phyloP scores from a whole-genome alignment of 352 stramenopile genomes.

The Pythium phragmiticola region DNA sequence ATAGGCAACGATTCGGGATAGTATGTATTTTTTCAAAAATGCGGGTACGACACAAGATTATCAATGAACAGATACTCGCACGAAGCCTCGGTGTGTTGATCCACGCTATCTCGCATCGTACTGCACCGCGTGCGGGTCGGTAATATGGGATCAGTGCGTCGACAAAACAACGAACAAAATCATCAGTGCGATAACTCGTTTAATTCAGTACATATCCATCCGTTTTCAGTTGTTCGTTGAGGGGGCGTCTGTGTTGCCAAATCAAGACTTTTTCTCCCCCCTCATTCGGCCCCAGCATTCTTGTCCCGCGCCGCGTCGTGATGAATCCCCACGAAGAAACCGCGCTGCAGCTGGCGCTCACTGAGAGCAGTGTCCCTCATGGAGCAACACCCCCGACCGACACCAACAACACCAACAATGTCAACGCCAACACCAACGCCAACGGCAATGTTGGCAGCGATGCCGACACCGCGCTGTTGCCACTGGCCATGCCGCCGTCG shows the following conservation, averaged over 20 bases:
- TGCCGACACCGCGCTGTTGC: constrained; percentile 17
- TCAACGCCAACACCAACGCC: neutral
- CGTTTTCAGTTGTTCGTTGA: constrained; percentile 12
- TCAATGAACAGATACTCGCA: too few relatives aligned
- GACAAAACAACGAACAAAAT: too few relatives aligned
- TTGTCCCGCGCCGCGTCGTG: neutral
- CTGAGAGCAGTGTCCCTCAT: constrained; percentile 16
- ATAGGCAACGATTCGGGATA: neutral
- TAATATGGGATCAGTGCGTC: too few relatives aligned
- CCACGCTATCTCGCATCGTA: too few relatives aligned
- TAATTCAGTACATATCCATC: neutral
- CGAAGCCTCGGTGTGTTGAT: too few relatives aligned
- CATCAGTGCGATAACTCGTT: too few relatives aligned
- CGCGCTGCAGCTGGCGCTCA: constrained; percentile 26
- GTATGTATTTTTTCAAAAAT: neutral
- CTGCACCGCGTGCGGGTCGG: too few relatives aligned
- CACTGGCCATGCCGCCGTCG: constrained; percentile 28
- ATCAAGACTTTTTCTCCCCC: constrained; percentile 21
- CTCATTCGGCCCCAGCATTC: constrained; percentile 3
- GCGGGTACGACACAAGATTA: neutral
- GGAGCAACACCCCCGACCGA: neutral
- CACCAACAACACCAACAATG: constrained; percentile 7
- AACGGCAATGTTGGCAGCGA: constrained; percentile 1
- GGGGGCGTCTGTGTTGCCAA: constrained; percentile 20
- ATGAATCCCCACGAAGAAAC: constrained; percentile 32